These are phyloP conservation scores for Myxozyma neotropica DNA, from an alignment of 805 yeast genomes.

Conservation along the genomic window DNA sequence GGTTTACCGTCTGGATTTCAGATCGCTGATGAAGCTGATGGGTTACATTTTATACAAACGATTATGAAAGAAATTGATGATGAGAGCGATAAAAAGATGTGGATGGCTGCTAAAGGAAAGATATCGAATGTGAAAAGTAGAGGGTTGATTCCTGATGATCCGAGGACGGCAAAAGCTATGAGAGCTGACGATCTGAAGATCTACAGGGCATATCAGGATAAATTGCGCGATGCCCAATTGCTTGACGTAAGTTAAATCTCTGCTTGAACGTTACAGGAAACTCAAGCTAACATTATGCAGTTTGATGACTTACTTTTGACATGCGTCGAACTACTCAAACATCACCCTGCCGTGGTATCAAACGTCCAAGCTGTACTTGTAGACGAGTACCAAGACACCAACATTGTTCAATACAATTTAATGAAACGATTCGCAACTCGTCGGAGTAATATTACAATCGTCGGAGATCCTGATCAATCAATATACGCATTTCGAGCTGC, in stretches of 20 bases:
- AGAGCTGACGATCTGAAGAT: slow-evolving; percentile 38
- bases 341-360: slow-evolving; percentile 50
- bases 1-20: slow-evolving; percentile 47
- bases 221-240: slow-evolving; percentile 47
- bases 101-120: background rate
- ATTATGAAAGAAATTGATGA: slow-evolving; percentile 42
- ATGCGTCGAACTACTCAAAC: slow-evolving; percentile 54
- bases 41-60: slow-evolving; percentile 45
- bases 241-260: slow-evolving; percentile 46
- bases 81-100: slow-evolving; percentile 9
- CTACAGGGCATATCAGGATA: slow-evolving; percentile 57
- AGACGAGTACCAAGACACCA: slow-evolving; percentile 96
- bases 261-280: background rate
- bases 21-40: slow-evolving; percentile 69
- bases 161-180: background rate
- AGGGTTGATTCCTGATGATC: slow-evolving; percentile 11
- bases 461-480: slow-evolving; percentile 96
- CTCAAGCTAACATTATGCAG: slow-evolving; percentile 39
- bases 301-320: slow-evolving; percentile 79
- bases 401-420: slow-evolving; percentile 70
- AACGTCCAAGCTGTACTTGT: slow-evolving; percentile 71
- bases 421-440: slow-evolving; percentile 55
- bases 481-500: slow-evolving; percentile 90
- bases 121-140: slow-evolving; percentile 31
- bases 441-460: slow-evolving; percentile 71